Conservation (phyloP, 2,329 filamentous ascomycete genomes). For the Lachnellula occidentalis region DNA sequence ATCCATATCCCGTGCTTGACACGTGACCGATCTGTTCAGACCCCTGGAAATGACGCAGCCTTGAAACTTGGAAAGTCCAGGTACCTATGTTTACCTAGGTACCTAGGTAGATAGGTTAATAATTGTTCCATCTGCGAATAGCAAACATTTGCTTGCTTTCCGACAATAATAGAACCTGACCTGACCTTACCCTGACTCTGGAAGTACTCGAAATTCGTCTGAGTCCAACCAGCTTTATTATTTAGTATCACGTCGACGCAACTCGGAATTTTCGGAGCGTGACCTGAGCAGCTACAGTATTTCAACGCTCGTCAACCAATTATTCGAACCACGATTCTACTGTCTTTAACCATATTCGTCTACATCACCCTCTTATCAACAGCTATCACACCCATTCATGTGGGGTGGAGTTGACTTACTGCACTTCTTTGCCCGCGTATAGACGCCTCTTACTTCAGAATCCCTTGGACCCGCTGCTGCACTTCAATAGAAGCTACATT, state of each 20-base stretch:
- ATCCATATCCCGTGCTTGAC: too few species aligned
- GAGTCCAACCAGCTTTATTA: background rate
- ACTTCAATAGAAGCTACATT: background rate
- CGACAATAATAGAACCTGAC: background rate
- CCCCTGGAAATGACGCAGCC: background rate
- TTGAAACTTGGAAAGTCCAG: background rate
- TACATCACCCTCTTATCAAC: background rate
- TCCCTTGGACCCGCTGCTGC: conserved; percentile 3
- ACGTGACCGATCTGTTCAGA: too few species aligned
- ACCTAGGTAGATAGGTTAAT: too few species aligned
- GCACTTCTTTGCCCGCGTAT: background rate
- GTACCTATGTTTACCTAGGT: background rate
- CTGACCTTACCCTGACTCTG: background rate
- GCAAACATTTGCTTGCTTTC: too few species aligned
- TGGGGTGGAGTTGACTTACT: background rate
- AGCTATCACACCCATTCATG: background rate
- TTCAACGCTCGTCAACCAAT: background rate
- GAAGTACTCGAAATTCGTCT: background rate
- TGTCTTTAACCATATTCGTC: background rate
- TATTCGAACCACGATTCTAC: background rate
- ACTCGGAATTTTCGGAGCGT: background rate
- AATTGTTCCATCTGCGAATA: too few species aligned
- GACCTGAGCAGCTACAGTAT: background rate
- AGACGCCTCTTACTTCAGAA: background rate
- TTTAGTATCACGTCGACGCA: background rate